Evolutionary conservation across 2,329 filamentous ascomycete species (phyloP), one percentile per base, ranked within the genome.

Genomic region (Cryphonectria naterciae): DNA sequence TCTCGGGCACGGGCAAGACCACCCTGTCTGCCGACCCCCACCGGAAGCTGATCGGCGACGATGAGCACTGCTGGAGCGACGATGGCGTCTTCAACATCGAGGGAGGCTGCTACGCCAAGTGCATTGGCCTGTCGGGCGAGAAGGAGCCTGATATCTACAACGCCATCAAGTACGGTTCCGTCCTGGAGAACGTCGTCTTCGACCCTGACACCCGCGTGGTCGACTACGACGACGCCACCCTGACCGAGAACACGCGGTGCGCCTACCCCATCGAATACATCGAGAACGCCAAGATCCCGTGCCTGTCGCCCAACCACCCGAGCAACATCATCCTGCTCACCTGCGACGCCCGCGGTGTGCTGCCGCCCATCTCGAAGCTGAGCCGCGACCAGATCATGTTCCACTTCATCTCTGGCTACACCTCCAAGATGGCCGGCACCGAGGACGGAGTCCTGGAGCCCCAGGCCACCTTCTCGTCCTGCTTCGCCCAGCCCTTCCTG

Each of bases 341-440:
- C 74, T 99, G 96, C 86, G 96, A 99, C 79, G 96, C 96, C 72
- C 94, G 96, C 76, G 96, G 96, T 86, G 96, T 99, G 65, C 91
- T 99, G 70, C 96, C 96, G 70, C 96, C 96, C 65, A 98, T 99
- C 85, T 98, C 94, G 78, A 98, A 98, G 88, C 92, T 99, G 81
- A 91, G 92, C 87, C 89, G 92, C 75, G 90, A 93, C 78, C 96
- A 98, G 86, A 97, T 94, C 83, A 98, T 99, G 95, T 99, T 98
- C 92, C 96, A 99, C 89, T 99, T 99, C 91, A 99, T 99, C 85
- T 97, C 93, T 25, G 96, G 96, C 77, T 99, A 99, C 89, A 99
- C 96, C 75, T 98, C 95, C 80, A 99, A 99, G 91, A 99, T 99
- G 96, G 96, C 96, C 75, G 96, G 96, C 79, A 99, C 96, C 46